These are phyloP conservation scores for Phytophthora pini DNA, from an alignment of 352 stramenopile species.

Conservation along the genomic window DNA sequence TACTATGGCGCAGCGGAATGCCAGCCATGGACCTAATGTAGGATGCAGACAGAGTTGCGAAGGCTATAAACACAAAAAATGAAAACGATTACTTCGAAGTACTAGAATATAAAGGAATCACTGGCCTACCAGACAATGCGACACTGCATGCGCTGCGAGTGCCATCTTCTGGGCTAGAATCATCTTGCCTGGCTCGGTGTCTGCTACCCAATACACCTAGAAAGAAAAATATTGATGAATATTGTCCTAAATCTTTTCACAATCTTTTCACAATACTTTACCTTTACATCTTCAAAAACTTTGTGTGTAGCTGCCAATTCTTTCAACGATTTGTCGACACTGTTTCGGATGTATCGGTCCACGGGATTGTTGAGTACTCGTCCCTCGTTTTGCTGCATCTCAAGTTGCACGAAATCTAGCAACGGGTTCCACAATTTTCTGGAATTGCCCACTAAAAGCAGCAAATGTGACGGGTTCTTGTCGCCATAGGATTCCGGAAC, in stretches of 20 bases:
- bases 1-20: slow-evolving; percentile 68
- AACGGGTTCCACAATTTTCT: slow-evolving; percentile 60
- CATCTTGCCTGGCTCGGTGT: slow-evolving; percentile 74
- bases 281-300: slow-evolving; percentile 28
- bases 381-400: slow-evolving; percentile 36
- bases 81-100: neutral
- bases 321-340: slow-evolving; percentile 37
- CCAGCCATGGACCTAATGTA: slow-evolving; percentile 68
- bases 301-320: slow-evolving; percentile 24
- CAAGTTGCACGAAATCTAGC: slow-evolving; percentile 44
- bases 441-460: slow-evolving; percentile 80
- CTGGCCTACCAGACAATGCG: slow-evolving; percentile 47
- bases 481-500: slow-evolving; percentile 11
- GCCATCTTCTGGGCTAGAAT: slow-evolving; percentile 79
- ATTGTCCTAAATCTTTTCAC: neutral
- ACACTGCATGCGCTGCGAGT: slow-evolving; percentile 50
- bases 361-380: slow-evolving; percentile 54
- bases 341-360: slow-evolving; percentile 64
- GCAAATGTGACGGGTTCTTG: slow-evolving; percentile 45
- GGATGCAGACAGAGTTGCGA: slow-evolving; percentile 75
- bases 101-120: neutral
- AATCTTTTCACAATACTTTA: slow-evolving; percentile 7
- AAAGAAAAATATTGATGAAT: neutral
- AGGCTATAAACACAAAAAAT: slow-evolving; percentile 29
- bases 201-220: slow-evolving; percentile 72